Conservation (phyloP, 768 basidiomycete species). For the Goffeauzyma gilvescens region DNA sequence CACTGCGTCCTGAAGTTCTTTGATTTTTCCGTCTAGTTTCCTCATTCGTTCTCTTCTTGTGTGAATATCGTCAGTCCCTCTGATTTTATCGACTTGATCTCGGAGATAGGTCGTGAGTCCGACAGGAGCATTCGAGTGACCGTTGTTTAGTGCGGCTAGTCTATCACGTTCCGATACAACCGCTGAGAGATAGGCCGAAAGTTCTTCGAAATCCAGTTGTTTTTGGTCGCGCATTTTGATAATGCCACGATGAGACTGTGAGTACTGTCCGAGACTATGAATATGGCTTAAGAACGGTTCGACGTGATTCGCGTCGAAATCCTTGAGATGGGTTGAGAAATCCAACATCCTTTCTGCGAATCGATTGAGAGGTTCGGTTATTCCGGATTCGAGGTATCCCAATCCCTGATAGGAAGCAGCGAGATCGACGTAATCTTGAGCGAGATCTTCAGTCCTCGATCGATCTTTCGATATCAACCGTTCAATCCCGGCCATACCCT, state of each 20-base stretch:
- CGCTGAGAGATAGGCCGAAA: conserved; percentile 84
- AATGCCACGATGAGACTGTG: conserved; percentile 78
- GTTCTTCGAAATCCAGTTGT: conserved; percentile 93
- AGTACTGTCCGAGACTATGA: conserved; percentile 82
- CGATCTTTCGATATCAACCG: conserved; percentile 60
- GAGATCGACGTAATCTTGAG: conserved; percentile 90
- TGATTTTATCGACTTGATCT: conserved; percentile 74
- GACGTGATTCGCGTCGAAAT: conserved; percentile 68
- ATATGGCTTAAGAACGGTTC: conserved; percentile 81
- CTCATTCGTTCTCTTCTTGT: conserved; percentile 82
- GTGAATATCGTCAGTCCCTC: conserved; percentile 82
- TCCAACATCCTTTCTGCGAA: conserved; percentile 91
- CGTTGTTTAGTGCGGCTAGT: conserved; percentile 67
- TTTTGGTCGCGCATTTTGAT: conserved; percentile 93
- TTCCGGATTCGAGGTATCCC: conserved; percentile 93
- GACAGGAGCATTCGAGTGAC: conserved; percentile 55
- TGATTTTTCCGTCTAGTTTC: conserved; percentile 82
- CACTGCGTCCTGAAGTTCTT: conserved; percentile 96
- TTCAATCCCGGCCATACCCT: conserved; percentile 65
- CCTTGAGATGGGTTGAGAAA: conserved; percentile 73
- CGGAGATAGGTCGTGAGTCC: conserved; percentile 76
- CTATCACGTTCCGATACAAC: conserved; percentile 83
- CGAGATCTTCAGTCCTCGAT: conserved; percentile 73
- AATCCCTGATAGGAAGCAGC: conserved; percentile 90
- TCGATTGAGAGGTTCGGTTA: conserved; percentile 90